These are phyloP conservation scores for Epichloe uncinata DNA, from an alignment of 2,329 filamentous ascomycete species.

Conservation along the genomic window DNA sequence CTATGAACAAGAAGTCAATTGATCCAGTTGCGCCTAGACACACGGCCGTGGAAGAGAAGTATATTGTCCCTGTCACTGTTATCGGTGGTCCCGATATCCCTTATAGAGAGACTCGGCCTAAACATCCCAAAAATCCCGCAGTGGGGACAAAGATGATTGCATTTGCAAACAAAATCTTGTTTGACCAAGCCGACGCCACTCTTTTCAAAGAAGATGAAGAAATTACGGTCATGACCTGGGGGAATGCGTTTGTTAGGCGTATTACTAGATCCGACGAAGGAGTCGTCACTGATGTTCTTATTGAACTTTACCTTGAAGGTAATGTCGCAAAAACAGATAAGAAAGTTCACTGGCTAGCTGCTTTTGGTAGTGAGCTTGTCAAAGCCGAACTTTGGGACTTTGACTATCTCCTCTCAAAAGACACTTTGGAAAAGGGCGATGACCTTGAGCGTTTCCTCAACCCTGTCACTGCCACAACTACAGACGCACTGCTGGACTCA, in stretches of 20 bases:
- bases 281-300: background rate
- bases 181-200: conserved; percentile 1
- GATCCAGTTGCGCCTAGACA: conserved; percentile 58
- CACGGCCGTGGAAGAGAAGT: conserved; percentile 40
- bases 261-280: background rate
- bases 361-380: background rate
- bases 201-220: background rate
- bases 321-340: background rate
- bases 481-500: background rate
- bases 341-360: conserved; percentile 3
- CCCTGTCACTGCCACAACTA: background rate
- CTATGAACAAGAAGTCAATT: conserved; percentile 59
- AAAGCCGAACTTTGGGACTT: conserved; percentile 1
- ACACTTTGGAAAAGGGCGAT: background rate
- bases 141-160: background rate
- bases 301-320: background rate
- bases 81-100: background rate
- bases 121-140: background rate
- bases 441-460: background rate
- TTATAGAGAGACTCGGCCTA: background rate
- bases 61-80: too few relatives aligned
- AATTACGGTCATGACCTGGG: background rate
- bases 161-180: background rate
- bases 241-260: background rate
- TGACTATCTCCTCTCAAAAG: background rate